A percentile compares a stretch with the other conserved stretches of the same genome.
These are phyloP conservation scores for Phytophthora constricta DNA, from an alignment of 352 stramenopile genomes.

Conservation along the genomic window DNA sequence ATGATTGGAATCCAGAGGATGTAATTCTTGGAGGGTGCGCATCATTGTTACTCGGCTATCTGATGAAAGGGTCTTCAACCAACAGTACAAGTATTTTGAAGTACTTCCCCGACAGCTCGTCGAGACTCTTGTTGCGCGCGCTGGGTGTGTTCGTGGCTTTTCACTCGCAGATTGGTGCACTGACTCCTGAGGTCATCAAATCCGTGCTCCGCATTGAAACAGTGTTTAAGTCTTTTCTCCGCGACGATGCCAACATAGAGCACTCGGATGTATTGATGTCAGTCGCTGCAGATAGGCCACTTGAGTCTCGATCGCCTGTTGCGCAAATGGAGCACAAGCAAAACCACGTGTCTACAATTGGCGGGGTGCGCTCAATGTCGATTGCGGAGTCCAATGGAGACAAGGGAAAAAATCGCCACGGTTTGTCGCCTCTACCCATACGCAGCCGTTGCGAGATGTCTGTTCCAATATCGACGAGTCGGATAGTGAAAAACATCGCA, in stretches of 20 bases:
- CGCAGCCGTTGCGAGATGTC: slow-evolving; percentile 41
- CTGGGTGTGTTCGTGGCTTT: slow-evolving; percentile 74
- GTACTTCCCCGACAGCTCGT: slow-evolving; percentile 51
- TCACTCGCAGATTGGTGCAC: slow-evolving; percentile 74
- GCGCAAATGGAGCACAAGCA: neutral
- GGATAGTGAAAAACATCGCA: slow-evolving; percentile 17
- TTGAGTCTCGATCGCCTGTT: neutral
- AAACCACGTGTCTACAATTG: neutral
- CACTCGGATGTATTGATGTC: neutral
- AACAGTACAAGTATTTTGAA: slow-evolving; percentile 50
- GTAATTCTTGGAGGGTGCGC: slow-evolving; percentile 74
- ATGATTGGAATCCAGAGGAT: slow-evolving; percentile 72
- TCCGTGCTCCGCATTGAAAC: slow-evolving; percentile 76
- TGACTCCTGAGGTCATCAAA: slow-evolving; percentile 69
- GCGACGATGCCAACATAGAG: neutral
- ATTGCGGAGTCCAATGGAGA: neutral
- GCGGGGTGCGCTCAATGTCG: neutral
- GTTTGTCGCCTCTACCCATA: slow-evolving; percentile 24
- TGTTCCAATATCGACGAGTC: slow-evolving; percentile 62
- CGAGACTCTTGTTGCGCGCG: slow-evolving; percentile 56
- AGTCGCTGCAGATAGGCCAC: neutral
- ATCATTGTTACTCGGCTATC: slow-evolving; percentile 72
- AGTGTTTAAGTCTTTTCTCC: slow-evolving; percentile 50
- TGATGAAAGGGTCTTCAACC: slow-evolving; percentile 60
- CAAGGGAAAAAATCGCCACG: neutral